Evolutionary conservation across 495 filamentous ascomycete genomes (phyloP), one percentile per base, ranked within the genome.

Genomic region (Aspergillus cavernicola): DNA sequence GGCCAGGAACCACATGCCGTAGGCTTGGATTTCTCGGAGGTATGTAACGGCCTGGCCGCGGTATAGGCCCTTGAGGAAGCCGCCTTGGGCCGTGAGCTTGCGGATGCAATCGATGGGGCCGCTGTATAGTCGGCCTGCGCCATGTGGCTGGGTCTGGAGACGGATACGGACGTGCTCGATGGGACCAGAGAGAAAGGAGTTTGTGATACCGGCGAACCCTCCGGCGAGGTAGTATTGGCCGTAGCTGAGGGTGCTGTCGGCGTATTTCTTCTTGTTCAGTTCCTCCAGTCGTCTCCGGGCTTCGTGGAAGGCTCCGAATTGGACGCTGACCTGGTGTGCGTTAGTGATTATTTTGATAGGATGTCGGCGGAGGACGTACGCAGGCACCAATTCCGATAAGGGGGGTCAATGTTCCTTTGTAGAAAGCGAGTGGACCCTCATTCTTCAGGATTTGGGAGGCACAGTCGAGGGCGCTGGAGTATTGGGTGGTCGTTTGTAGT

Each of bases 151-250:
- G 12, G 95, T 95, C 70, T 98, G 93, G 58, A 98, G 75, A n/a
- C 93, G 83, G 71, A 98, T 98, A 68, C 93, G 86, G 58, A 98
- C 85, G 72, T 98, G 95, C 72, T 98, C 93, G 68, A 98, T 97
- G 8, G 93, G 93, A 0, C 84, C 84, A 0, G 92, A 96, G 61
- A 97, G 82, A 10, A 91, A 76, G 11, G 81, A 86, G 75, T 98
- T 98, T 62, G 92, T 85, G 47, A 98, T 69, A 59, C 93, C 93
- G 19, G 93, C 93, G 66, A 95, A 92, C 43, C 92, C 90, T 54
- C 93, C 93, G 13, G 92, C 83, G 33, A 85, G 74, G 74, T 89
- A 97, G 80, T 95, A 97, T 71, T 97, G 89, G 6, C 70, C 66
- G 68, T 95, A 96, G 6, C 78, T 81, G 26, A 93, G 82, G 42